Conservation (phyloP, 2,329 filamentous ascomycete species). For the Acrodontium crateriforme region DNA sequence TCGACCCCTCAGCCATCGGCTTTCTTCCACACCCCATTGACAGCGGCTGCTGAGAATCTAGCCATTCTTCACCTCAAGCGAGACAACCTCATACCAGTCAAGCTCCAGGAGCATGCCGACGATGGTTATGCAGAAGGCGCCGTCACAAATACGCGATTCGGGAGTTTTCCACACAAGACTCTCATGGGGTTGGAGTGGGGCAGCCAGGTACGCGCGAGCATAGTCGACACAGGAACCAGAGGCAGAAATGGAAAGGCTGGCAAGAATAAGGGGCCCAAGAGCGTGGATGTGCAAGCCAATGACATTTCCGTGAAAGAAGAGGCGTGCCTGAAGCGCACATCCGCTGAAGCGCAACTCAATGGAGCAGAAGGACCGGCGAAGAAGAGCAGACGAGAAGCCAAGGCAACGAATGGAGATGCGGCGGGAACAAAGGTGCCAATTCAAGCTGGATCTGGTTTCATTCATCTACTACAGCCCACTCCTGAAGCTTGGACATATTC, state of each 20-base stretch:
- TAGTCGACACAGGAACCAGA: constrained; percentile 82
- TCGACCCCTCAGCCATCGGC: constrained; percentile 40
- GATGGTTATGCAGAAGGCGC: constrained; percentile 30
- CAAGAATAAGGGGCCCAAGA: constrained; percentile 27
- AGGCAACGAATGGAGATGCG: neutral
- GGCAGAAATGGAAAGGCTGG: constrained; percentile 46
- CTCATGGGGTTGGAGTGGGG: constrained; percentile 69
- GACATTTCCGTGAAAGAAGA: constrained; percentile 2
- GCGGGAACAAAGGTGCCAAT: constrained; percentile 39
- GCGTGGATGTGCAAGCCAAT: neutral
- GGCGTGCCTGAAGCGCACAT: constrained; percentile 29
- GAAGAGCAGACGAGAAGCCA: constrained; percentile 20
- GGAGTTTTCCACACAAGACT: constrained; percentile 48
- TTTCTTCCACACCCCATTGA: constrained; percentile 58
- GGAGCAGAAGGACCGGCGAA: constrained; percentile 14
- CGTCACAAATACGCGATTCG: constrained; percentile 78
- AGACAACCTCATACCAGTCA: constrained; percentile 67
- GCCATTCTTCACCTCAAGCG: constrained; percentile 80
- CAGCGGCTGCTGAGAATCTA: constrained; percentile 51
- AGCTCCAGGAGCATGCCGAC: constrained; percentile 31
- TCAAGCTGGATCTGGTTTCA: constrained; percentile 52
- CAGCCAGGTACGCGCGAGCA: constrained; percentile 76
- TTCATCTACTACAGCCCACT: constrained; percentile 65
- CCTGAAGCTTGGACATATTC: constrained; percentile 73
- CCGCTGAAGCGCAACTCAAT: constrained; percentile 23